Evolutionary conservation across 1,284 basidiomycete genomes (phyloP).

Genomic region (Golubevia pallescens): DNA sequence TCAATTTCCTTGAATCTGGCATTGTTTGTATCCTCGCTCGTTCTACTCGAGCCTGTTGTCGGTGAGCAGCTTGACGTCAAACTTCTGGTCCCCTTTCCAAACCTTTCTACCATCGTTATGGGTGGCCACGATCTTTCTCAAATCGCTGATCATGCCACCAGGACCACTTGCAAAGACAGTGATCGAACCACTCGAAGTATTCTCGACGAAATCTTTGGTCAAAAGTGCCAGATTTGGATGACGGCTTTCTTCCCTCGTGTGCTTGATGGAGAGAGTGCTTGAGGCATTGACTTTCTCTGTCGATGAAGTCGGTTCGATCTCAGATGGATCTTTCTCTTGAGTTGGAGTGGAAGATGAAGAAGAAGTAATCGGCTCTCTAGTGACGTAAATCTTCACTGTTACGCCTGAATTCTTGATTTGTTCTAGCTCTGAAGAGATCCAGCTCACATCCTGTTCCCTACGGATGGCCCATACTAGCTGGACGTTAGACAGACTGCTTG

Average conservation of each 20-base stretch:
- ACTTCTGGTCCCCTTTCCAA: conserved; percentile 6
- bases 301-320: not conserved
- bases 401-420: not conserved
- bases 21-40: too few species aligned
- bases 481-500: not conserved
- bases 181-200: not conserved
- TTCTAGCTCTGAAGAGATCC: conserved; percentile 16
- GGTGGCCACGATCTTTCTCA: conserved; percentile 14
- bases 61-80: not conserved
- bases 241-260: not conserved
- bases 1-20: too few species aligned
- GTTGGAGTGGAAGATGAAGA: not conserved
- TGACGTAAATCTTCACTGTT: conserved; percentile 10
- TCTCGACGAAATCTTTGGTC: conserved; percentile 3
- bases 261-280: not conserved
- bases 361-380: conserved; percentile 1
- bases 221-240: conserved; percentile 5
- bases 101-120: conserved; percentile 7
- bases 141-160: conserved; percentile 17
- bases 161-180: conserved; percentile 19
- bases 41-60: not conserved
- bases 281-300: not conserved
- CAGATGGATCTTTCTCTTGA: not conserved
- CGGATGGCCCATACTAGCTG: conserved; percentile 16
- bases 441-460: conserved; percentile 5